Percentiles rank a stretch among this genome's conserved stretches.
Evolutionary conservation across 2,329 filamentous ascomycete species (phyloP).

Genomic region (Hypoxylon rubiginosum): DNA sequence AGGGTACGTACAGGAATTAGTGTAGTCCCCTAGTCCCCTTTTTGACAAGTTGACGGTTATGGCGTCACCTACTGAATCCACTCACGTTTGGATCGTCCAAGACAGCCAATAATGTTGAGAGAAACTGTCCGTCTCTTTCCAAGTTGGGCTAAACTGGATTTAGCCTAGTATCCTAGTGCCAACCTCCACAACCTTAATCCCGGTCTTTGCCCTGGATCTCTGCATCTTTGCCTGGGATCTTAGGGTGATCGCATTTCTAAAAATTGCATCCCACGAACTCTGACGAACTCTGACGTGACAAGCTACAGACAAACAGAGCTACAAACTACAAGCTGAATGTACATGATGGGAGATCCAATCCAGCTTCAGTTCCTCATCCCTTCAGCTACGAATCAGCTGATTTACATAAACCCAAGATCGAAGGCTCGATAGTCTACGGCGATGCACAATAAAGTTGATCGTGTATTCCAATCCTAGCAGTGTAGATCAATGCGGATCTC

Average conservation of each 20-base stretch:
- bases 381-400: slow-evolving; percentile 19
- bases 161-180: slow-evolving; percentile 14
- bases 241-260: slow-evolving; percentile 39
- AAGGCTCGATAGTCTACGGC: slow-evolving; percentile 6
- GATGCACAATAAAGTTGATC: background rate
- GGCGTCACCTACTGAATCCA: slow-evolving; percentile 37
- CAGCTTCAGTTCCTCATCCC: background rate
- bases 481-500: slow-evolving; percentile 20
- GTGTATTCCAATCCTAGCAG: slow-evolving; percentile 6
- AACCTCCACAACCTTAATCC: slow-evolving; percentile 38
- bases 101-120: slow-evolving; percentile 27
- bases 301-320: no score
- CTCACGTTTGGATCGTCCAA: slow-evolving; percentile 10
- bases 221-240: background rate
- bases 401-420: slow-evolving; percentile 5
- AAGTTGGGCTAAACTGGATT: slow-evolving; percentile 20
- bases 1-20: slow-evolving; percentile 10
- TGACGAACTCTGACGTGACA: slow-evolving; percentile 11
- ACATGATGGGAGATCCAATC: background rate
- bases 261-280: slow-evolving; percentile 38
- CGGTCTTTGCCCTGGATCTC: background rate
- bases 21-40: slow-evolving; percentile 9
- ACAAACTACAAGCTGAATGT: background rate
- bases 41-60: slow-evolving; percentile 24
- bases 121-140: slow-evolving; percentile 31